A percentile compares a stretch with the other conserved stretches of the same genome.
These are phyloP conservation scores for Ustilago vetiveriae DNA, from an alignment of 1,284 basidiomycete genomes.

Conservation along the genomic window DNA sequence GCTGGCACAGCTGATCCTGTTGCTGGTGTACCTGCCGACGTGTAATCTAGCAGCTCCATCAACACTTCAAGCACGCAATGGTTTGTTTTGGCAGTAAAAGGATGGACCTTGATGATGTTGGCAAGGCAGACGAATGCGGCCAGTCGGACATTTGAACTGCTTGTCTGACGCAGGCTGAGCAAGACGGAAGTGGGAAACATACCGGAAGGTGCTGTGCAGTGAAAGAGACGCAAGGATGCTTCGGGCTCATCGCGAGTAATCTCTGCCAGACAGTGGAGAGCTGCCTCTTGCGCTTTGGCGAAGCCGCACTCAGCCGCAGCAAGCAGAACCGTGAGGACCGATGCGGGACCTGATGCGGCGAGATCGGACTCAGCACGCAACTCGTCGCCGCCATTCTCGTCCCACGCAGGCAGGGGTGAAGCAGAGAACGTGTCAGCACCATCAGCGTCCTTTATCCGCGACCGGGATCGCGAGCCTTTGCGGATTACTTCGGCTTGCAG, in stretches of 20 bases:
- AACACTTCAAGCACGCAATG: conserved; percentile 57
- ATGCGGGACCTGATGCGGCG: conserved; percentile 8
- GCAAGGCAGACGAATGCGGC: conserved; percentile 59
- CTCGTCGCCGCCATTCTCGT: conserved; percentile 28
- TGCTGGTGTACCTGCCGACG: conserved; percentile 10
- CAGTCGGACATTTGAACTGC: conserved; percentile 50
- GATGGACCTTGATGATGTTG: conserved; percentile 59
- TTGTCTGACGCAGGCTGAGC: conserved; percentile 43
- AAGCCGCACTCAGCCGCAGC: conserved; percentile 52
- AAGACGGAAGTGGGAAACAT: conserved; percentile 53
- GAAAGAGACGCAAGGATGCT: conserved; percentile 31
- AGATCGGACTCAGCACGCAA: conserved; percentile 4
- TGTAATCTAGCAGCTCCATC: conserved; percentile 54
- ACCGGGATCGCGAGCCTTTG: conserved; percentile 38
- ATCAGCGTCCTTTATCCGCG: conserved; percentile 28
- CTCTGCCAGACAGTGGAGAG: conserved; percentile 55
- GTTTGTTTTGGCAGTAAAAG: conserved; percentile 52
- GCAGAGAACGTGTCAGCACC: conserved; percentile 12
- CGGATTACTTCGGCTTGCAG: conserved; percentile 47
- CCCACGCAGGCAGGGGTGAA: conserved; percentile 30
- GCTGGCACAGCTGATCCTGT: conserved; percentile 1
- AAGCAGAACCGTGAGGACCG: conserved; percentile 41
- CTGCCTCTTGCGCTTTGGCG: conserved; percentile 57
- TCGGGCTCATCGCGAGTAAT: conserved; percentile 40
- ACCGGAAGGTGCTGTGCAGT: conserved; percentile 43